Evolutionary conservation across 768 basidiomycete genomes (phyloP).

Genomic region (Pisolithus marmoratus): DNA sequence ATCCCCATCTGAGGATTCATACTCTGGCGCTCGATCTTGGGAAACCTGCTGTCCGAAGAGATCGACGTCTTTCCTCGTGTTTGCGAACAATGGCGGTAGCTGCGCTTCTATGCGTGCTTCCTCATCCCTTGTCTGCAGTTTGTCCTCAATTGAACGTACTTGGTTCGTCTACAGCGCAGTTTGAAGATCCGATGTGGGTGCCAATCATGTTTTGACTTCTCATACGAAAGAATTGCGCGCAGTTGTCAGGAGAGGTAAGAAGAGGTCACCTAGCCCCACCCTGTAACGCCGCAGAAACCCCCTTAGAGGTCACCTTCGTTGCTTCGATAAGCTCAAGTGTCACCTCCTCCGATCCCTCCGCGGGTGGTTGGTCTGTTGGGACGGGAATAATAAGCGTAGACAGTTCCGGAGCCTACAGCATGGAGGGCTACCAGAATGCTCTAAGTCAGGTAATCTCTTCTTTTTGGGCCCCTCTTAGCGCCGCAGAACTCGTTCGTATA

Average conservation of each 20-base stretch:
- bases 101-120: background rate
- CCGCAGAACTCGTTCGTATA: background rate
- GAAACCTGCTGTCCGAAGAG: background rate
- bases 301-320: background rate
- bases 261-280: background rate
- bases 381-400: background rate
- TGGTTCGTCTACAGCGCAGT: background rate
- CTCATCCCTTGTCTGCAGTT: background rate
- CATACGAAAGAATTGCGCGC: constrained; percentile 17
- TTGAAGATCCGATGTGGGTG: background rate
- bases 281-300: background rate
- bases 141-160: background rate
- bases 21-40: background rate
- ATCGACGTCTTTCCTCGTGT: background rate
- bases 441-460: background rate
- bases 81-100: background rate
- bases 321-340: background rate
- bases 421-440: background rate
- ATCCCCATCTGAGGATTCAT: background rate
- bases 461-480: background rate
- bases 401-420: background rate
- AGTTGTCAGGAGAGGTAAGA: background rate
- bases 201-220: constrained; percentile 13
- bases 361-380: background rate
- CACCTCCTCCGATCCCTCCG: background rate